Evolutionary conservation across 768 basidiomycete species (phyloP).

Genomic region (Pleurotus giganteus): DNA sequence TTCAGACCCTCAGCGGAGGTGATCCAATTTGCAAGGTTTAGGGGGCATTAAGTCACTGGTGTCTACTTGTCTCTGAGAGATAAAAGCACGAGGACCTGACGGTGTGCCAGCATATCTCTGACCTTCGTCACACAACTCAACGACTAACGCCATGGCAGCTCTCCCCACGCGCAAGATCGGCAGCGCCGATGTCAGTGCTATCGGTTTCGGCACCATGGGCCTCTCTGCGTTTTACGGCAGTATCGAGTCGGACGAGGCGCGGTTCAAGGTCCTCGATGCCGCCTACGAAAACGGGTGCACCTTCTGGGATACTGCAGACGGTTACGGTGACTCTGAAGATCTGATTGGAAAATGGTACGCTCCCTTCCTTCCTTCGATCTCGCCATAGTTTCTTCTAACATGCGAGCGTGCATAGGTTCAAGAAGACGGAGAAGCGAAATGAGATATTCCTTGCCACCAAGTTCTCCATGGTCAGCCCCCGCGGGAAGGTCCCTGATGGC

Average conservation of each 20-base stretch:
- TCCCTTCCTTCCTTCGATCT: slow-evolving; percentile 17
- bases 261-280: slow-evolving; percentile 46
- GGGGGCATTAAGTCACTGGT: too few species aligned
- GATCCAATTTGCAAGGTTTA: too few species aligned
- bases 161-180: slow-evolving; percentile 31
- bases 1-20: too few species aligned
- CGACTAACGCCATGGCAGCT: neutral
- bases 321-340: slow-evolving; percentile 41
- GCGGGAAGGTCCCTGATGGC: slow-evolving; percentile 18
- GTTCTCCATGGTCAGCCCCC: slow-evolving; percentile 19
- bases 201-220: slow-evolving; percentile 57
- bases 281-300: slow-evolving; percentile 39
- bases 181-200: slow-evolving; percentile 31
- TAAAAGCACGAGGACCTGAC: too few species aligned
- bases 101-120: too few species aligned
- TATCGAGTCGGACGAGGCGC: slow-evolving; percentile 42
- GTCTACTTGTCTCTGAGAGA: too few species aligned
- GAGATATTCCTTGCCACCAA: slow-evolving; percentile 71
- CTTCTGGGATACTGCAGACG: slow-evolving; percentile 46
- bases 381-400: slow-evolving; percentile 32
- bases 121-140: too few species aligned
- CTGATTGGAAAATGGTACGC: slow-evolving; percentile 43
- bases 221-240: slow-evolving; percentile 40
- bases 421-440: slow-evolving; percentile 46
- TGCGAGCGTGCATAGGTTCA: slow-evolving; percentile 34